Evolutionary conservation across 192 early-diverging fungal species (phyloP).

Genomic region (Dispira parvispora): DNA sequence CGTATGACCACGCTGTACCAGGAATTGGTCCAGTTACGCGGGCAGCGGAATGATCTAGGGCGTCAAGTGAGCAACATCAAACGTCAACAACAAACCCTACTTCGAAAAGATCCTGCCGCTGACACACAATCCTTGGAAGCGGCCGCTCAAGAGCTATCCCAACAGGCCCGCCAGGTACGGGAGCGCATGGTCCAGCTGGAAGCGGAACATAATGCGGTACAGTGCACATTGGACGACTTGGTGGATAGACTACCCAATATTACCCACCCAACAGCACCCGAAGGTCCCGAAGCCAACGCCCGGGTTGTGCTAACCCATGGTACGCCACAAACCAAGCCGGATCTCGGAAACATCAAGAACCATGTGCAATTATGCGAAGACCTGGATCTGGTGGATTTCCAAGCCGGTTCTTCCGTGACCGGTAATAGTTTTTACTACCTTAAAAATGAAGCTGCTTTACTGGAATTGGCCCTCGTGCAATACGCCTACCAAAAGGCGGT

Average conservation of each 20-base stretch:
- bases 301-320: conserved; percentile 31
- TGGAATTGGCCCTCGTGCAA: conserved; percentile 77
- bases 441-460: conserved; percentile 64
- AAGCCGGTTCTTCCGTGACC: conserved; percentile 58
- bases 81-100: conserved; percentile 11
- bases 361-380: conserved; percentile 51
- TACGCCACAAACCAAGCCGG: conserved; percentile 15
- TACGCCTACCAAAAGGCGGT: conserved; percentile 66
- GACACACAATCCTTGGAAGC: conserved; percentile 11
- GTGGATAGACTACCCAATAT: conserved; percentile 64
- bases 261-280: conserved; percentile 52
- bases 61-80: conserved; percentile 17
- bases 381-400: conserved; percentile 64
- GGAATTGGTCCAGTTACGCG: conserved; percentile 27
- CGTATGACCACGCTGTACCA: conserved; percentile 20
- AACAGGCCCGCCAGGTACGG: conserved; percentile 42
- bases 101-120: background rate
- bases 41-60: conserved; percentile 28
- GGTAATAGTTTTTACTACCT: conserved; percentile 79
- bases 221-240: conserved; percentile 35
- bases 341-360: conserved; percentile 21
- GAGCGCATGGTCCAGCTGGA: conserved; percentile 35
- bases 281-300: conserved; percentile 58
- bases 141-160: conserved; percentile 17
- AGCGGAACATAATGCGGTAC: conserved; percentile 23